Percentiles rank a stretch among this genome's conserved stretches.
Conservation (phyloP, 495 filamentous ascomycete species). For the Aspergillus sclerotioniger region DNA sequence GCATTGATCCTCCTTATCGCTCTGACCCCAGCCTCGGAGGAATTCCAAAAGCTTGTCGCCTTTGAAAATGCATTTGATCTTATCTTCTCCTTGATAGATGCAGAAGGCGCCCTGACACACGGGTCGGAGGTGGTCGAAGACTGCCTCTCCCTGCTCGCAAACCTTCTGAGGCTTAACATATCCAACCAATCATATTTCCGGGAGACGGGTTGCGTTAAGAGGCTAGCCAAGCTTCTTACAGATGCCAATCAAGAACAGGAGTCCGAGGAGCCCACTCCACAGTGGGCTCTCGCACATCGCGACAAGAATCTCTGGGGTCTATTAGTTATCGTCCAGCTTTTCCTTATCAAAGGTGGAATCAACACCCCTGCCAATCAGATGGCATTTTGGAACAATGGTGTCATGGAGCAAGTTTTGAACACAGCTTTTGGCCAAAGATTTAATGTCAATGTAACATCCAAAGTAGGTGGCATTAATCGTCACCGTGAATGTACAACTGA, state of each 20-base stretch:
- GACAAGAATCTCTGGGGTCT: constrained; percentile 93
- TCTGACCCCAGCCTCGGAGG: constrained; percentile 66
- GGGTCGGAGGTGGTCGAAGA: constrained; percentile 93
- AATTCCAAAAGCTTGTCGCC: constrained; percentile 90
- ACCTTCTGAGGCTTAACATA: constrained; percentile 81
- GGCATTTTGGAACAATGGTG: constrained; percentile 77
- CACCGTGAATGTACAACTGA: constrained; percentile 16
- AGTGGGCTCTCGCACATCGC: constrained; percentile 72
- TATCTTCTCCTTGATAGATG: constrained; percentile 75
- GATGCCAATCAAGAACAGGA: constrained; percentile 58
- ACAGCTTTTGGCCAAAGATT: constrained; percentile 78
- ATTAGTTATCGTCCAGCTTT: constrained; percentile 79
- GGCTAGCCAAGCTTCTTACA: constrained; percentile 66
- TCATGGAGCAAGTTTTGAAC: constrained; percentile 78
- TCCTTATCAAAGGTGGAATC: constrained; percentile 74
- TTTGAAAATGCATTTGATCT: constrained; percentile 92
- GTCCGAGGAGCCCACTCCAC: constrained; percentile 58
- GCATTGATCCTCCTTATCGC: constrained; percentile 67
- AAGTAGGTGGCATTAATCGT: constrained; percentile 51
- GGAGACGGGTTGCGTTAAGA: constrained; percentile 81
- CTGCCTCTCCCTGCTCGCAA: constrained; percentile 88
- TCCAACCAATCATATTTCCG: constrained; percentile 94
- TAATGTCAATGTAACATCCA: constrained; percentile 73
- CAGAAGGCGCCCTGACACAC: constrained; percentile 76
- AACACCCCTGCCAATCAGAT: constrained; percentile 82